These are phyloP conservation scores for Zanthoxylum bungeanum DNA, from an alignment of 345 rosid species.

Conservation along the genomic window DNA sequence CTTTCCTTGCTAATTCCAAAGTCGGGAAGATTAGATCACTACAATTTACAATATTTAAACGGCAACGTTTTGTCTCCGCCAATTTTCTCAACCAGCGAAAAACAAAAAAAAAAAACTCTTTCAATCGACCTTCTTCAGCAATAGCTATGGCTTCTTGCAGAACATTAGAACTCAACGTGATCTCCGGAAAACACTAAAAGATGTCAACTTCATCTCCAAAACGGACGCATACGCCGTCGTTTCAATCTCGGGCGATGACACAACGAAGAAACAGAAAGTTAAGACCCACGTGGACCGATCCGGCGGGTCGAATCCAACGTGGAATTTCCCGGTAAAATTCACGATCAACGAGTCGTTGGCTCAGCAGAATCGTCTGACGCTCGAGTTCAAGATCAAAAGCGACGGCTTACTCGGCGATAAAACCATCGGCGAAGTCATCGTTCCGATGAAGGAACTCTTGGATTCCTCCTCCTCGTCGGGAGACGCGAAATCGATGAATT, in stretches of 20 bases:
- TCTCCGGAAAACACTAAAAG: conserved; percentile 65
- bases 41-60: not conserved
- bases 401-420: conserved; percentile 66
- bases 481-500: conserved; percentile 28
- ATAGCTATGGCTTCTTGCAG: conserved; percentile 48
- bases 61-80: not conserved
- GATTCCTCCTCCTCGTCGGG: conserved; percentile 16
- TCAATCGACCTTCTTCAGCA: not conserved
- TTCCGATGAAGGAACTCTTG: conserved; percentile 67
- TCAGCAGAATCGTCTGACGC: conserved; percentile 42
- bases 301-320: conserved; percentile 56
- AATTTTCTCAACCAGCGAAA: not conserved
- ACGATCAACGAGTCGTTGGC: conserved; percentile 42
- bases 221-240: conserved; percentile 82
- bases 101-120: not conserved
- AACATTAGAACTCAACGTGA: conserved; percentile 56
- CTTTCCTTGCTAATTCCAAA: not conserved
- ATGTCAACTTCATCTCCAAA: conserved; percentile 63
- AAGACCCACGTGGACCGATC: conserved; percentile 45
- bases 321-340: conserved; percentile 69
- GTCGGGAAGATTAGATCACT: not conserved
- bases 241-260: conserved; percentile 51
- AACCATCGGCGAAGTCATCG: conserved; percentile 69
- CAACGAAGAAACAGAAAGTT: conserved; percentile 28
- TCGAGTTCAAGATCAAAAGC: conserved; percentile 59